Conservation (phyloP, 257 asterid species). For the Salvia rosmarinus region DNA sequence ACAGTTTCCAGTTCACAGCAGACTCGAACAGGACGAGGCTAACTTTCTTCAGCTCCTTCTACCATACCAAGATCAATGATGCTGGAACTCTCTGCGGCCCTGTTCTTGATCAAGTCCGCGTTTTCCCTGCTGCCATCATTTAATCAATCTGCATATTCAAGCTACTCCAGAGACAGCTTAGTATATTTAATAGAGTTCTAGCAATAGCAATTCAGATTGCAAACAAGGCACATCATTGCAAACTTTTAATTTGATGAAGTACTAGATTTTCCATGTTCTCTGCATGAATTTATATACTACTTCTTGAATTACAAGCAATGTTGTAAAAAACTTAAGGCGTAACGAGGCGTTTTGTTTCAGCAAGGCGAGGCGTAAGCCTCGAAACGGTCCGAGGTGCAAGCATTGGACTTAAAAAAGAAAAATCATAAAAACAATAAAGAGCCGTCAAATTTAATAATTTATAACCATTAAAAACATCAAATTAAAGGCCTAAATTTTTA, state of each 20-base stretch:
- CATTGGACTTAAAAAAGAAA: too few species aligned
- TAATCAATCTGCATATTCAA: slow-evolving; percentile 6
- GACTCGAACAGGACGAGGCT: slow-evolving; percentile 57
- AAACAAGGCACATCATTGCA: slow-evolving; percentile 13
- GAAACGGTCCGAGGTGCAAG: too few species aligned
- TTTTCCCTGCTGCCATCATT: slow-evolving; percentile 45
- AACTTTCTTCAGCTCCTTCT: slow-evolving; percentile 83
- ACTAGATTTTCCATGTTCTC: neutral
- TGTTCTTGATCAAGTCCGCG: slow-evolving; percentile 72
- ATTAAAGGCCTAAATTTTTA: too few species aligned
- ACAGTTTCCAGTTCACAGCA: slow-evolving; percentile 64
- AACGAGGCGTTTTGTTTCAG: too few species aligned
- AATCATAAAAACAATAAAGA: too few species aligned
- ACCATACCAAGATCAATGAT: slow-evolving; percentile 65
- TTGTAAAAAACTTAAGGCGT: too few species aligned
- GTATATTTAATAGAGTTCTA: slow-evolving; percentile 32
- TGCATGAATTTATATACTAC: slow-evolving; percentile 9
- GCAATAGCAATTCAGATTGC: slow-evolving; percentile 15
- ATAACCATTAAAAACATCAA: too few species aligned
- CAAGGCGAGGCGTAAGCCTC: too few species aligned
- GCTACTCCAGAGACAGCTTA: neutral
- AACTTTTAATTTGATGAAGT: slow-evolving; percentile 8
- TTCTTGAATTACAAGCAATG: slow-evolving; percentile 1
- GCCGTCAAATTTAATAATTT: too few species aligned
- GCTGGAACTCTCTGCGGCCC: slow-evolving; percentile 85